These are phyloP conservation scores for Stachybotrys chlorohalonatus DNA, from an alignment of 2,329 filamentous ascomycete genomes.

Conservation along the genomic window DNA sequence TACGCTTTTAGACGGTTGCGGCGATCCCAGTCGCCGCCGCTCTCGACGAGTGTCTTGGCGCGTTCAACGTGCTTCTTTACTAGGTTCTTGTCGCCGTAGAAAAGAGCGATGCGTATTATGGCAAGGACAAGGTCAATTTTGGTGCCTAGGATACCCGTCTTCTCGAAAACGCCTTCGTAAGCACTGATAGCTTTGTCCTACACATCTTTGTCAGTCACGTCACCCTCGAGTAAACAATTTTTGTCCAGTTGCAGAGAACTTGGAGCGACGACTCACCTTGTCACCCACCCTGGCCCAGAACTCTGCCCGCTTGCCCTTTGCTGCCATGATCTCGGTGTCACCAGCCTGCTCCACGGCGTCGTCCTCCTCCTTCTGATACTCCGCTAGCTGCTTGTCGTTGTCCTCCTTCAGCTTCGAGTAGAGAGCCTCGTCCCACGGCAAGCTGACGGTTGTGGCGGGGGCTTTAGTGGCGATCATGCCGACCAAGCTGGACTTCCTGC, in stretches of 20 bases:
- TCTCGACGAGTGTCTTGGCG: slow-evolving; percentile 82
- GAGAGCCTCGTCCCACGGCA: slow-evolving; percentile 85
- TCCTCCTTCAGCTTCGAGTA: slow-evolving; percentile 70
- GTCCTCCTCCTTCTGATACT: slow-evolving; percentile 77
- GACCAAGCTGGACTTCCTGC: slow-evolving; percentile 60
- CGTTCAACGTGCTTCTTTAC: slow-evolving; percentile 93
- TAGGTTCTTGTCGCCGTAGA: slow-evolving; percentile 86
- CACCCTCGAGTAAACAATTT: not conserved
- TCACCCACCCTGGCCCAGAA: slow-evolving; percentile 94
- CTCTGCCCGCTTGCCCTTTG: slow-evolving; percentile 88
- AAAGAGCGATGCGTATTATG: slow-evolving; percentile 90
- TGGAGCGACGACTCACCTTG: slow-evolving; percentile 52
- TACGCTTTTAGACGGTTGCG: slow-evolving; percentile 98
- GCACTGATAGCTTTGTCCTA: slow-evolving; percentile 90
- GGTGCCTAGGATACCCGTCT: slow-evolving; percentile 91
- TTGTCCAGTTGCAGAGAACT: slow-evolving; percentile 6
- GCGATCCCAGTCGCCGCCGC: slow-evolving; percentile 95
- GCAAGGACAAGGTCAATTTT: slow-evolving; percentile 97
- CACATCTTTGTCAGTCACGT: not conserved
- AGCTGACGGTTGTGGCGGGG: slow-evolving; percentile 52
- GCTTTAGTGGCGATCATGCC: slow-evolving; percentile 69
- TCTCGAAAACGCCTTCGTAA: slow-evolving; percentile 90
- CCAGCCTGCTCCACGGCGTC: slow-evolving; percentile 94
- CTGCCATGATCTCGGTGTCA: slow-evolving; percentile 89
- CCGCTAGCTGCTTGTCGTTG: slow-evolving; percentile 69